These are phyloP conservation scores for Salix dunnii DNA, from an alignment of 345 rosid genomes.

Conservation along the genomic window DNA sequence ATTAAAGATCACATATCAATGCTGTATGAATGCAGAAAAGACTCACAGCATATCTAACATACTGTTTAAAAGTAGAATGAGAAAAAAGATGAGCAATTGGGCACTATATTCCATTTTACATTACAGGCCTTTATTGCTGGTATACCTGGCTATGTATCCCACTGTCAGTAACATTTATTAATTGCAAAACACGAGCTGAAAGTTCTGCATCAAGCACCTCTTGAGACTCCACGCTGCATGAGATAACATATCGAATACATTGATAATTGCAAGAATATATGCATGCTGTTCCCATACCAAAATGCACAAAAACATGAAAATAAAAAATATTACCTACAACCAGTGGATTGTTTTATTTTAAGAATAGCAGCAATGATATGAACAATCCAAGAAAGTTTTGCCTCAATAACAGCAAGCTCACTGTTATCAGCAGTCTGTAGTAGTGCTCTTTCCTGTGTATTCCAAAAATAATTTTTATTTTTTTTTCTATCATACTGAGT, in stretches of 20 bases:
- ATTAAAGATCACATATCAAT: neutral
- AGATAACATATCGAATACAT: slow-evolving; percentile 11
- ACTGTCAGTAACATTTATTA: slow-evolving; percentile 84
- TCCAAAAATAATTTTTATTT: neutral
- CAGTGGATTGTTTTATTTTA: slow-evolving; percentile 81
- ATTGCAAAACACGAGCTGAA: slow-evolving; percentile 94
- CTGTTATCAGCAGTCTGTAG: slow-evolving; percentile 54
- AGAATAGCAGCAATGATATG: slow-evolving; percentile 93
- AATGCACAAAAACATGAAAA: neutral
- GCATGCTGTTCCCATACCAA: slow-evolving; percentile 4
- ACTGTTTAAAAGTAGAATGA: neutral
- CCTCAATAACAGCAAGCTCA: slow-evolving; percentile 81
- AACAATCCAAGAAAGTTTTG: slow-evolving; percentile 94
- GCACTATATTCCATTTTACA: neutral
- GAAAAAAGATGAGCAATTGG: neutral
- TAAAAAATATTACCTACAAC: slow-evolving; percentile 61
- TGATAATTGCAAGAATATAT: slow-evolving; percentile 14
- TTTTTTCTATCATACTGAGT: slow-evolving; percentile 8
- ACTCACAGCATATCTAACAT: neutral
- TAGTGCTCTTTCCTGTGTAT: slow-evolving; percentile 70
- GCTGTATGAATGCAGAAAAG: neutral
- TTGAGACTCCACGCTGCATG: slow-evolving; percentile 83
- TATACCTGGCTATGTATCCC: slow-evolving; percentile 83
- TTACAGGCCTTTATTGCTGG: neutral
- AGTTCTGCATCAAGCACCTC: slow-evolving; percentile 99